Evolutionary conservation across 2,329 filamentous ascomycete species (phyloP).

Genomic region (Ascochyta koolunga): DNA sequence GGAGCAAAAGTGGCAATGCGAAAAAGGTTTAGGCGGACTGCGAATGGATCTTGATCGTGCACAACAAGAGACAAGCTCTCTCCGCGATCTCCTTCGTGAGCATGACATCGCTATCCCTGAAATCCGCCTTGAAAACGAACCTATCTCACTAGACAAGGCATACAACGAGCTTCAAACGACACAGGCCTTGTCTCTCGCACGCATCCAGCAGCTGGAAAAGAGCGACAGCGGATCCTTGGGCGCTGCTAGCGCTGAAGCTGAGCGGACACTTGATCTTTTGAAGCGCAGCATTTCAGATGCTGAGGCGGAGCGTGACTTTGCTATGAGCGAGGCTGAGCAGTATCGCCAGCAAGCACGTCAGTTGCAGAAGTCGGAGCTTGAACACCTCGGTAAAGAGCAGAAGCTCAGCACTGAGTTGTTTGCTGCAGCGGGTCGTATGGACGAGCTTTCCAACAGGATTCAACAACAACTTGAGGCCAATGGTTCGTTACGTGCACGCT

Average conservation of each 20-base stretch:
- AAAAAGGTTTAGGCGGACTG: constrained; percentile 83
- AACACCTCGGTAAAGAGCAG: constrained; percentile 64
- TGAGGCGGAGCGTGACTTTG: constrained; percentile 74
- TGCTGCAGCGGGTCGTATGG: constrained; percentile 76
- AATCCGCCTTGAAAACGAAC: constrained; percentile 59
- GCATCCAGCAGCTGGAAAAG: constrained; percentile 68
- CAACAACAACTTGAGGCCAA: constrained; percentile 82
- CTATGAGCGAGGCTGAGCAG: constrained; percentile 66
- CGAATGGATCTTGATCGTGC: constrained; percentile 98
- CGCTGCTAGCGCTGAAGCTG: constrained; percentile 57
- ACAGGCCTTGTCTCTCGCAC: constrained; percentile 69
- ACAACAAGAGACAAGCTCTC: constrained; percentile 87
- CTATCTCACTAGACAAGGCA: constrained; percentile 73
- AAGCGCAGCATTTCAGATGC: constrained; percentile 72
- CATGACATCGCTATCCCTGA: constrained; percentile 80
- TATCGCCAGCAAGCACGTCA: constrained; percentile 67
- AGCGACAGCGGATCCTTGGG: constrained; percentile 52
- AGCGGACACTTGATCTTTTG: constrained; percentile 67
- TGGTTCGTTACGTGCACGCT: constrained; percentile 72
- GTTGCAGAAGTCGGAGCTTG: constrained; percentile 63
- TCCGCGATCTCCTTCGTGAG: constrained; percentile 78
- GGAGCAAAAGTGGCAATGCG: constrained; percentile 94
- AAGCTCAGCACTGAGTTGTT: constrained; percentile 72
- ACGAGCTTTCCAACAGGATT: constrained; percentile 79
- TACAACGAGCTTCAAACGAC: constrained; percentile 77